Evolutionary conservation across 345 rosid genomes (phyloP), one percentile per base, ranked within the genome.

Genomic region (Leavenworthia alabamica): DNA sequence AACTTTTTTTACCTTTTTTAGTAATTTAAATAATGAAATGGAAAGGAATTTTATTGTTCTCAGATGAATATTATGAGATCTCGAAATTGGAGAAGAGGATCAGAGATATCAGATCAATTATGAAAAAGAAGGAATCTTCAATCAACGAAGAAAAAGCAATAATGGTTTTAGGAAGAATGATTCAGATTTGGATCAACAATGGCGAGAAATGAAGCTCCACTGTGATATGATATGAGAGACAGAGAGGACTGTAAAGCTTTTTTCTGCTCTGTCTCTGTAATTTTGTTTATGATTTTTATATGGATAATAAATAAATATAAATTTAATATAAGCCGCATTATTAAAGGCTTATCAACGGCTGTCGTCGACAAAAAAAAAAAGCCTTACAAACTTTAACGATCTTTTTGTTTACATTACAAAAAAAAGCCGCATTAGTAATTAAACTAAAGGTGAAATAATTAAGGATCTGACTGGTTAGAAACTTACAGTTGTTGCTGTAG

Each of bases 151-250:
- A 17, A 52, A 8, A 42, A 41, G 0, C 9, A 43, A 46, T 0
- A 37, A 63, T 68, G 71, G 72, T 44, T 77, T 65, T n/a, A 40
- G 28, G 40, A 10, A 35, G 23, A 29, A 50, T 8, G 37, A 50
- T 28, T 50, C 29, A 31, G 13, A 50, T 28, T 50, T 50, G 14
- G 24, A 50, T 10, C 3, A 50, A 29, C 39, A 50, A 50, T 50
- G 56, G 56, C 24, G 39, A 50, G 39, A 50, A 29, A 31, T 8
- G 37, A 9, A 50, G 39, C 56, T 14, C 8, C 40, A 31, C 10
- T 32, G 41, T 32, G 29, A 35, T 33, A 12, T n/a, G 56, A n/a
- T n/a, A n/a, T n/a, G n/a, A n/a, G n/a, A n/a, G n/a, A n/a, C n/a
- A n/a, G n/a, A 15, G 26, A 27, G 39, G 13, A 50, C 55, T 53